These are phyloP conservation scores for Kalmusia sp. DNA, from an alignment of 2,329 filamentous ascomycete genomes.

Conservation along the genomic window DNA sequence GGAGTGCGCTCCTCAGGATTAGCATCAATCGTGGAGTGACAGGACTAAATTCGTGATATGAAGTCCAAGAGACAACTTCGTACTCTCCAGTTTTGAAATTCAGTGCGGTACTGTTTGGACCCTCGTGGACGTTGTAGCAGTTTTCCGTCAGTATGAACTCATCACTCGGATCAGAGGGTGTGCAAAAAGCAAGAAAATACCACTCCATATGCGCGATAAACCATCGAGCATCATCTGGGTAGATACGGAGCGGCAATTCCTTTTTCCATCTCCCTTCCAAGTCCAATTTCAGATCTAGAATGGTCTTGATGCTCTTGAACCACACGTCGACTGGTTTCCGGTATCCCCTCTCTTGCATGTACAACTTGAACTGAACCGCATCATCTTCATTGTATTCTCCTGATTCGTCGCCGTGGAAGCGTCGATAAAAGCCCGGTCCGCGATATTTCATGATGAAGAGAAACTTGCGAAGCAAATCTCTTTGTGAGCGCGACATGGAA, in stretches of 20 bases:
- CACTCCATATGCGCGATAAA: constrained; percentile 31
- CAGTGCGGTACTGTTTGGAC: constrained; percentile 16
- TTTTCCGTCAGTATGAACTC: constrained; percentile 47
- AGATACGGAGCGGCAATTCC: constrained; percentile 30
- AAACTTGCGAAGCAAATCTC: constrained; percentile 53
- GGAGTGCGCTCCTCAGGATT: constrained; percentile 23
- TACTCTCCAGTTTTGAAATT: constrained; percentile 9
- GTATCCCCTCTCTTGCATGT: constrained; percentile 40
- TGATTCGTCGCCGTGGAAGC: constrained; percentile 44
- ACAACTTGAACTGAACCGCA: constrained; percentile 27
- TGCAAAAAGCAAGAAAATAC: constrained; percentile 41
- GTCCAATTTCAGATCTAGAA: constrained; percentile 43
- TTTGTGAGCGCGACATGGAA: constrained; percentile 39
- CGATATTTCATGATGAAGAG: constrained; percentile 57
- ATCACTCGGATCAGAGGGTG: constrained; percentile 23
- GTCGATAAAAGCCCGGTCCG: constrained; percentile 39
- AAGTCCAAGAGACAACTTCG: constrained; percentile 11
- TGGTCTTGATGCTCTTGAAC: constrained; percentile 40
- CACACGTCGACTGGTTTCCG: constrained; percentile 43
- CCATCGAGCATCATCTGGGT: constrained; percentile 38
- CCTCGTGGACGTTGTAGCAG: constrained; percentile 40
- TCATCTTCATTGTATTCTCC: constrained; percentile 45
- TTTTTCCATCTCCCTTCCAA: constrained; percentile 30
- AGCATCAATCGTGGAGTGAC: constrained; percentile 31
- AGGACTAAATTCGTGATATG: constrained; percentile 20